Evolutionary conservation across 768 basidiomycete species (phyloP).

Genomic region (Paxillus ammoniavirescens): DNA sequence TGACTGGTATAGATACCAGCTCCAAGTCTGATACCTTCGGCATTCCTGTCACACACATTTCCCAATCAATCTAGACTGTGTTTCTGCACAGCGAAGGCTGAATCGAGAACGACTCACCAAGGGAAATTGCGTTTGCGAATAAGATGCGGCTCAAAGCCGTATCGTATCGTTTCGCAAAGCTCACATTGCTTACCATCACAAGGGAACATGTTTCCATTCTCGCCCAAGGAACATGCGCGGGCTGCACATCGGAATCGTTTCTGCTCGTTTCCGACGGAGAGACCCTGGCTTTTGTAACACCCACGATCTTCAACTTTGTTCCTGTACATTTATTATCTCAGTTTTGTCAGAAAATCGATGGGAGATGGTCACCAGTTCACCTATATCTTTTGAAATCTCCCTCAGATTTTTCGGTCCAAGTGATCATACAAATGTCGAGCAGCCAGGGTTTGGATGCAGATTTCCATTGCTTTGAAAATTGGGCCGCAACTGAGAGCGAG

Average conservation of each 20-base stretch:
- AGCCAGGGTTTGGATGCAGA: constrained; percentile 9
- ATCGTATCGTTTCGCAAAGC: constrained; percentile 20
- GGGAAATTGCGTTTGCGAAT: constrained; percentile 13
- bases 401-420: constrained; percentile 13
- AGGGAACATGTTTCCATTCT: constrained; percentile 12
- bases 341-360: background rate
- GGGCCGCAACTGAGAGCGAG: constrained; percentile 7
- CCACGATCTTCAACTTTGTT: constrained; percentile 13
- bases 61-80: background rate
- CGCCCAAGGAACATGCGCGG: constrained; percentile 24
- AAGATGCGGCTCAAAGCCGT: constrained; percentile 21
- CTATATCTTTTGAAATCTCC: constrained; percentile 18
- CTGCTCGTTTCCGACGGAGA: constrained; percentile 18
- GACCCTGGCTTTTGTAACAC: background rate
- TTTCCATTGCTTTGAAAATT: constrained; percentile 10
- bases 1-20: constrained; percentile 24
- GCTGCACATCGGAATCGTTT: constrained; percentile 22
- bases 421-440: constrained; percentile 18
- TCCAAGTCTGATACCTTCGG: constrained; percentile 20
- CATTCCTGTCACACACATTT: constrained; percentile 5
- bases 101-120: constrained; percentile 10
- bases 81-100: too few relatives aligned
- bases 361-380: background rate
- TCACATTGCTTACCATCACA: constrained; percentile 12
- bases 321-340: constrained; percentile 1